A percentile compares a stretch with the other conserved stretches of the same genome.
Evolutionary conservation across 108 stramenopile species (phyloP).

Genomic region (Aurantiochytrium sp.): DNA sequence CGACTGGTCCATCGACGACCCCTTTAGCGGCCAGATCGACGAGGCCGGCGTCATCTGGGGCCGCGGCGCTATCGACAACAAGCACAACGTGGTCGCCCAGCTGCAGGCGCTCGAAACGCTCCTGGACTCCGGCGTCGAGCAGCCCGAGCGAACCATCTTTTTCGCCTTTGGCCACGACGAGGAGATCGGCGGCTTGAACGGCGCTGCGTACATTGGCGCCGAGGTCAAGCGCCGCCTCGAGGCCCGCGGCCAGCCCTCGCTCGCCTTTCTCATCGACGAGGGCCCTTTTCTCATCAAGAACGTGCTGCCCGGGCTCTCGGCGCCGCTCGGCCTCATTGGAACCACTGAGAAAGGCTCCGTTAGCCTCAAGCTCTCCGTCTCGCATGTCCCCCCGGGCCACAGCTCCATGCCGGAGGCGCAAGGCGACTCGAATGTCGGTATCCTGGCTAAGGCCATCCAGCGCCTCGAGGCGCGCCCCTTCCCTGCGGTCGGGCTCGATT

Average conservation of each 20-base stretch:
- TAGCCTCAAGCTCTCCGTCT: neutral
- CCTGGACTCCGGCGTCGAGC: neutral
- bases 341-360: constrained; percentile 28
- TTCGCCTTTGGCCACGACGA: constrained; percentile 39
- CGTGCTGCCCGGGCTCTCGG: constrained; percentile 20
- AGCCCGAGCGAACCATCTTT: neutral
- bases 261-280: constrained; percentile 33
- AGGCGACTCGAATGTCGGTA: neutral
- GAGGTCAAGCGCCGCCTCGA: neutral
- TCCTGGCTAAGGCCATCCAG: constrained; percentile 21
- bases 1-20: neutral
- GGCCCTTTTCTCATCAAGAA: constrained; percentile 35
- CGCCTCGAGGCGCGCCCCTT: constrained; percentile 30
- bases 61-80: constrained; percentile 40
- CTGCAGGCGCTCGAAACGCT: constrained; percentile 25
- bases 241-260: neutral
- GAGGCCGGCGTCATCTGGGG: constrained; percentile 34
- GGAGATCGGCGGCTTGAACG: constrained; percentile 32
- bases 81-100: constrained; percentile 35
- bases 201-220: constrained; percentile 12
- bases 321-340: neutral
- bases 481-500: neutral
- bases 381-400: neutral
- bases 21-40: constrained; percentile 26
- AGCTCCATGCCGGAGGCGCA: constrained; percentile 15